Evolutionary conservation across 805 yeast species (phyloP).

Genomic region (Saccharomycopsis vini): DNA sequence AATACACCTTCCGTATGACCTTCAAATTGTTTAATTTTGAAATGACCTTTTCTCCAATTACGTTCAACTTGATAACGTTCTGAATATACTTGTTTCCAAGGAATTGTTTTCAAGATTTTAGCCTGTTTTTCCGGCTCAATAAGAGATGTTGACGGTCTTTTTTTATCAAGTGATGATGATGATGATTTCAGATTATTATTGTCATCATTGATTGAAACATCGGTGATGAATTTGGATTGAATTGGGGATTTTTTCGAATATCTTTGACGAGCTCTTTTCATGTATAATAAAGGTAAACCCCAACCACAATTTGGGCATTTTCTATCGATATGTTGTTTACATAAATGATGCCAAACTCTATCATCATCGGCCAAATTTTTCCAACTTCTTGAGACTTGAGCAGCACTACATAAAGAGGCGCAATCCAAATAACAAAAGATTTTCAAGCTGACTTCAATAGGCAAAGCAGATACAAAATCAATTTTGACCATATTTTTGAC

Average conservation of each 20-base stretch:
- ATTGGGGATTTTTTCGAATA: neutral
- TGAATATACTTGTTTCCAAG: constrained; percentile 92
- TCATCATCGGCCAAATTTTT: constrained; percentile 88
- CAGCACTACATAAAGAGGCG: constrained; percentile 85
- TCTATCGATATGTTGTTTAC: constrained; percentile 95
- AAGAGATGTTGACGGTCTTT: neutral
- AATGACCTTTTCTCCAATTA: constrained; percentile 87
- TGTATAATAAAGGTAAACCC: constrained; percentile 94
- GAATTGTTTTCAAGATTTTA: constrained; percentile 45
- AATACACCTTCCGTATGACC: constrained; percentile 90
- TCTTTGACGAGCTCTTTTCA: constrained; percentile 64
- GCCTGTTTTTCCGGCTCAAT: neutral
- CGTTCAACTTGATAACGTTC: constrained; percentile 87
- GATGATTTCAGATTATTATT: neutral
- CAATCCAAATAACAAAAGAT: constrained; percentile 87
- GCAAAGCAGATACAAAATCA: constrained; percentile 80
- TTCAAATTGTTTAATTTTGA: constrained; percentile 49
- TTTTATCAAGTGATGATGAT: neutral
- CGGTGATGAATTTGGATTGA: neutral
- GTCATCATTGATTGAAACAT: neutral
- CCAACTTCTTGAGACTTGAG: constrained; percentile 87
- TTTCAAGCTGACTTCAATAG: constrained; percentile 77
- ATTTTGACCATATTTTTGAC: constrained; percentile 73
- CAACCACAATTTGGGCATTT: constrained; percentile 98
- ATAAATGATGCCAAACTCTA: constrained; percentile 95